Conservation (phyloP, 2,329 filamentous ascomycete species). For the Colletotrichum spaethianum region DNA sequence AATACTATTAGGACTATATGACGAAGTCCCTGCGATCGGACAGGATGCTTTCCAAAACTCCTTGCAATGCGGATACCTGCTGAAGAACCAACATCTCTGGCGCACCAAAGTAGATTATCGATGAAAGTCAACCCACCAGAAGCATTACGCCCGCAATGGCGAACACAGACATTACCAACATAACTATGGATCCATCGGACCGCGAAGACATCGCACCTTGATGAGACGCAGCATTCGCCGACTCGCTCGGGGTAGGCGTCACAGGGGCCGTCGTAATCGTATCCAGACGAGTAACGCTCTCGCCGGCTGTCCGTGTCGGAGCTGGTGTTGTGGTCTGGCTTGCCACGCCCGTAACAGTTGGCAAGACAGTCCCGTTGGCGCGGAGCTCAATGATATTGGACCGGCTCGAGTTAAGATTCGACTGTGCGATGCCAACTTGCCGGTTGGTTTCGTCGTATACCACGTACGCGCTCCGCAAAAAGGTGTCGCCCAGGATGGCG, state of each 20-base stretch:
- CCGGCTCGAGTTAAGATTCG: constrained; percentile 63
- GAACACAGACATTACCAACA: not conserved
- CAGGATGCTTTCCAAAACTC: not conserved
- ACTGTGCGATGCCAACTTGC: constrained; percentile 75
- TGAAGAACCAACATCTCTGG: not conserved
- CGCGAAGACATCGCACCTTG: not conserved
- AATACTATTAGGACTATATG: not conserved
- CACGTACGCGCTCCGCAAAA: constrained; percentile 81
- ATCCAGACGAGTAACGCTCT: not conserved
- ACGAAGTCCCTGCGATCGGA: not conserved
- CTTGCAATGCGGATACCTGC: not conserved
- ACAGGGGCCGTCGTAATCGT: not conserved
- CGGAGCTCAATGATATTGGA: constrained; percentile 63
- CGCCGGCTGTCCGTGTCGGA: constrained; percentile 12
- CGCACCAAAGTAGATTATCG: not conserved
- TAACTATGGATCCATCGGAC: not conserved
- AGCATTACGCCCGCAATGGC: constrained; percentile 16
- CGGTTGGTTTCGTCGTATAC: constrained; percentile 82
- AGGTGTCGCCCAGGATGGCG: constrained; percentile 78
- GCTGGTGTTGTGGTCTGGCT: constrained; percentile 13
- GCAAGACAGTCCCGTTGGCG: constrained; percentile 55
- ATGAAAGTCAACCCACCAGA: not conserved
- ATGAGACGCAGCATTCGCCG: constrained; percentile 11
- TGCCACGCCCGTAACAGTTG: constrained; percentile 59
- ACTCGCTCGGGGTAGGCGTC: constrained; percentile 23